phyloP scores from a whole-genome alignment of 768 basidiomycete species.

The Tephrocybe sp. region DNA sequence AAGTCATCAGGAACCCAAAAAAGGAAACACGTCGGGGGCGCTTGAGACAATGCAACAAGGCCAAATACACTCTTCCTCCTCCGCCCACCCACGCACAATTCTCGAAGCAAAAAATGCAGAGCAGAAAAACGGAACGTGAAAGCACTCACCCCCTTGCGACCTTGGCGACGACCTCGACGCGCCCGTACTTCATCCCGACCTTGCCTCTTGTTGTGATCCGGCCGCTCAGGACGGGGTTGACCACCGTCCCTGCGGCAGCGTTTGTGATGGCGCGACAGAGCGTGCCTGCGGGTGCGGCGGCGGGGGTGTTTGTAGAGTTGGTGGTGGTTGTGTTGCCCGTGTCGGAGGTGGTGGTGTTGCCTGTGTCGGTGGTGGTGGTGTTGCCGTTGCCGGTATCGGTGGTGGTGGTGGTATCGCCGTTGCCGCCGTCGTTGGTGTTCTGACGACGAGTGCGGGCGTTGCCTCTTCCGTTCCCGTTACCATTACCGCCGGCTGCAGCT shows the following conservation, averaged over 20 bases:
- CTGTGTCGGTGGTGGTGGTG: not conserved
- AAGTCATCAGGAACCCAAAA: not conserved
- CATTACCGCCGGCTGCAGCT: not conserved
- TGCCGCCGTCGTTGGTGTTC: not conserved
- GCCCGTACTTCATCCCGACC: constrained; percentile 55
- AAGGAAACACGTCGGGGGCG: not conserved
- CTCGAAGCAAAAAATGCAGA: constrained; percentile 24
- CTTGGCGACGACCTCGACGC: constrained; percentile 62
- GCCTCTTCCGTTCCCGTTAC: not conserved
- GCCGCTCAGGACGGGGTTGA: constrained; percentile 79
- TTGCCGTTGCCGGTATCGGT: not conserved
- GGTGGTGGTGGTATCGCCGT: not conserved
- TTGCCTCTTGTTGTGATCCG: constrained; percentile 70
- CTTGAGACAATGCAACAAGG: not conserved
- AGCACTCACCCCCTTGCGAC: constrained; percentile 48
- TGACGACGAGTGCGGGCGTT: not conserved
- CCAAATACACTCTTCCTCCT: not conserved
- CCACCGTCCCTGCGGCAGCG: constrained; percentile 38
- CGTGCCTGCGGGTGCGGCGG: constrained; percentile 20
- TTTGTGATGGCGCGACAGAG: constrained; percentile 39
- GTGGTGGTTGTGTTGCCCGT: not conserved
- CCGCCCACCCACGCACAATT: constrained; percentile 4
- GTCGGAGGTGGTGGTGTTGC: not conserved
- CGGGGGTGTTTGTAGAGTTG: not conserved
- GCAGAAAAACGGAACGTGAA: constrained; percentile 38